phyloP scores from a whole-genome alignment of 768 basidiomycete genomes.

The Fomitopsis pulvina region DNA sequence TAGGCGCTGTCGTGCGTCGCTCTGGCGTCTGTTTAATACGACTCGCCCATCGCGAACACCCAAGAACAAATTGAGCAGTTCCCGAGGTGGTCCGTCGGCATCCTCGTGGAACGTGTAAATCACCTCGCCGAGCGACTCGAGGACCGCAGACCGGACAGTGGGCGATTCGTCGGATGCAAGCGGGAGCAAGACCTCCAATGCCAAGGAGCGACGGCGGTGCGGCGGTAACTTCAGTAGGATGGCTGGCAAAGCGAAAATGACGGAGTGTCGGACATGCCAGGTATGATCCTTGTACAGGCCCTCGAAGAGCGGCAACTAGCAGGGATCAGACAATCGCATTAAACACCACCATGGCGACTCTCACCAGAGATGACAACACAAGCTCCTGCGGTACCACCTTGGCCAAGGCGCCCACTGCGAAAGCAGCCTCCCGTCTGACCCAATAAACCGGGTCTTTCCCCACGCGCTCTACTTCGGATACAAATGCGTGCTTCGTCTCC shows the following conservation, averaged over 20 bases:
- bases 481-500: slow-evolving; percentile 56
- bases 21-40: neutral
- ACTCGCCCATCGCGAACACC: slow-evolving; percentile 37
- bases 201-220: slow-evolving; percentile 51
- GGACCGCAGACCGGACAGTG: slow-evolving; percentile 68
- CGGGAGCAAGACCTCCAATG: slow-evolving; percentile 55
- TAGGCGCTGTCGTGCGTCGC: neutral
- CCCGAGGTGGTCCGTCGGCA: slow-evolving; percentile 60
- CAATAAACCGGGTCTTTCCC: slow-evolving; percentile 62
- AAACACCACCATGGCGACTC: slow-evolving; percentile 15
- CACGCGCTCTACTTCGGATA: slow-evolving; percentile 67
- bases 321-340: neutral
- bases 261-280: slow-evolving; percentile 85
- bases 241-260: slow-evolving; percentile 79
- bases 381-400: slow-evolving; percentile 80
- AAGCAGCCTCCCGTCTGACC: slow-evolving; percentile 81
- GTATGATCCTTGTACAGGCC: slow-evolving; percentile 57
- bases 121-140: slow-evolving; percentile 87
- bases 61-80: slow-evolving; percentile 73
- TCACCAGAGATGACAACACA: slow-evolving; percentile 55
- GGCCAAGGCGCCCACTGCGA: slow-evolving; percentile 82
- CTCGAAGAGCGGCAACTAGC: slow-evolving; percentile 77
- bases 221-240: slow-evolving; percentile 62
- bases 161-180: slow-evolving; percentile 59
- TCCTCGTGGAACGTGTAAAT: slow-evolving; percentile 72